Conservation (phyloP, 1,284 basidiomycete genomes). For the Golubevia sp. region DNA sequence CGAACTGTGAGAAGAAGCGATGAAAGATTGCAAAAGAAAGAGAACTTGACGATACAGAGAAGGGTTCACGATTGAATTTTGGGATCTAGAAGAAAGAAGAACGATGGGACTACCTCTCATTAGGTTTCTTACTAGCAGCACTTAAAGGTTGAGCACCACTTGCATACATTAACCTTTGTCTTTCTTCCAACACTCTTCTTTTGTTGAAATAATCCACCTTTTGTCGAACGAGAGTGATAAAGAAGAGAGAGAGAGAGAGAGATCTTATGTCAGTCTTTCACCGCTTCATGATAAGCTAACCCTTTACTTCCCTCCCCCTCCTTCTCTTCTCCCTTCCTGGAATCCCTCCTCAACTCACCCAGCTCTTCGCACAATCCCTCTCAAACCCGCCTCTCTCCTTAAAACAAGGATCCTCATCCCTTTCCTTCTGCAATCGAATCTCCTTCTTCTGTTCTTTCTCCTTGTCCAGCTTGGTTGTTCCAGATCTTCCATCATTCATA, state of each 20-base stretch:
- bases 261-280: background rate
- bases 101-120: too few species aligned
- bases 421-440: background rate
- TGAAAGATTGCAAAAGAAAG: too few species aligned
- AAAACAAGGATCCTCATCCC: slow-evolving; percentile 35
- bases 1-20: too few species aligned
- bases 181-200: slow-evolving; percentile 51
- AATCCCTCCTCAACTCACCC: slow-evolving; percentile 33
- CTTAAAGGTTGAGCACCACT: too few species aligned
- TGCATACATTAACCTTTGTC: slow-evolving; percentile 49
- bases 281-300: too few species aligned
- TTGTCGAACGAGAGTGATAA: background rate
- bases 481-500: slow-evolving; percentile 42
- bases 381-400: slow-evolving; percentile 40
- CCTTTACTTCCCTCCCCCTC: too few species aligned
- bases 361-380: slow-evolving; percentile 48
- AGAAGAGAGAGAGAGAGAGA: slow-evolving; percentile 1
- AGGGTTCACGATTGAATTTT: too few species aligned
- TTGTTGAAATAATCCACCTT: slow-evolving; percentile 61
- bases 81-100: too few species aligned
- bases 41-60: too few species aligned
- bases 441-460: slow-evolving; percentile 4
- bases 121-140: too few species aligned
- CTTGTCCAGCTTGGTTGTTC: slow-evolving; percentile 26
- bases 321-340: too few species aligned